Base-by-base conservation (phyloP, 129 eudicot genomes). In the Arctium minus region DNA sequence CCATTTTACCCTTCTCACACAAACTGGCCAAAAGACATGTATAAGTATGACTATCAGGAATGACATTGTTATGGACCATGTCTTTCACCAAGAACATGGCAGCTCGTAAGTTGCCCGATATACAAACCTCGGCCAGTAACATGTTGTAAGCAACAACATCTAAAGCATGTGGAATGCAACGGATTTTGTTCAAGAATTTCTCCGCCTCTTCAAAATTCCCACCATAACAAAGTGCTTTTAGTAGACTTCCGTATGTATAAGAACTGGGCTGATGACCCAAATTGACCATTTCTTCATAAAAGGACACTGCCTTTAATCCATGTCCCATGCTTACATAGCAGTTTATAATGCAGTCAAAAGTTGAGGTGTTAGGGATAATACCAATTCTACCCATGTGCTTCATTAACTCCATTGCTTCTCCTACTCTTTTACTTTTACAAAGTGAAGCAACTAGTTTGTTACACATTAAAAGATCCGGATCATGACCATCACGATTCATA, bases 161-260 rank as follows among this genome's bases (percentile, higher is more conserved):
- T 75, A 86, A 42, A 72, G 89, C 92, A 83, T 80, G 78, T 53
- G 91, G 95, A 78, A 89, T 86, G 73, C 81, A 48, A 30, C 77
- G 93, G 22, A 93, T 87, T 79, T 82, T 72, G 74, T 74, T 46
- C 80, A 91, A 83, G 70, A 96, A 96, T 18, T 81, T 44, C 84
- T 74, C 6, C 8, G 90, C 98, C 80, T 80, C 88, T 78, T 78
- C 72, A 6, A 86, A 80, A 70, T 91, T 53, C 73, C 94, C 94
- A 62, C 98, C 96, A 74, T 71, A 83, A 87, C 91, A 90, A 71
- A 96, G 81, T 84, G 92, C 98, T 86, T 89, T 96, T 39, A 93
- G 87, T 68, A 96, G 83, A 83, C 90, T 87, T 76, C 92, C 90
- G 29, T 93, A 91, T 1, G 95, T 90, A 80, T 53, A 86, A 77